Evolutionary conservation across 2,329 filamentous ascomycete species (phyloP).

Genomic region (Mycocentrospora acerina): DNA sequence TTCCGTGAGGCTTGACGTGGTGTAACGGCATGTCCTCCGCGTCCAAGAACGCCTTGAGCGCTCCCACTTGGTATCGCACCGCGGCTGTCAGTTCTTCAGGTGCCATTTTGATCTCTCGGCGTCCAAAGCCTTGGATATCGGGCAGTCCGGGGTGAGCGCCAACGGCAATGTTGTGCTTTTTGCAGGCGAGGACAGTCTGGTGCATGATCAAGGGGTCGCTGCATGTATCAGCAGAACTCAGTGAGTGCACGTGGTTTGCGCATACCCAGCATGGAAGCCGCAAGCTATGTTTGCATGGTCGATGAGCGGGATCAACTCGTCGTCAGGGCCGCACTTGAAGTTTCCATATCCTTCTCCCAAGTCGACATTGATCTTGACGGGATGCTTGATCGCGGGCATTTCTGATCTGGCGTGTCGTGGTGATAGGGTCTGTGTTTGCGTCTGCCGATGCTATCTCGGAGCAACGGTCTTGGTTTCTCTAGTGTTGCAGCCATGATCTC

Average conservation of each 20-base stretch:
- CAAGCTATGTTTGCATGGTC: slow-evolving; percentile 66
- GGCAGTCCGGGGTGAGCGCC: slow-evolving; percentile 66
- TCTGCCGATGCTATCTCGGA: too few relatives aligned
- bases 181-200: slow-evolving; percentile 60
- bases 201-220: slow-evolving; percentile 65
- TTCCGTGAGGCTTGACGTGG: slow-evolving; percentile 65
- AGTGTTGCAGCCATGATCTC: too few relatives aligned
- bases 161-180: slow-evolving; percentile 57
- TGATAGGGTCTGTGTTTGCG: too few relatives aligned
- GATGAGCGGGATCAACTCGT: slow-evolving; percentile 62
- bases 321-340: slow-evolving; percentile 57
- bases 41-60: slow-evolving; percentile 61
- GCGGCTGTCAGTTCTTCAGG: slow-evolving; percentile 60
- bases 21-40: slow-evolving; percentile 58
- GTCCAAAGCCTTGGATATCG: slow-evolving; percentile 66
- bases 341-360: slow-evolving; percentile 57
- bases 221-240: slow-evolving; percentile 8
- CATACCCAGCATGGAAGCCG: slow-evolving; percentile 54
- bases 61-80: slow-evolving; percentile 64
- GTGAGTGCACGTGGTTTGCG: background rate
- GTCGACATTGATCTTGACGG: slow-evolving; percentile 57
- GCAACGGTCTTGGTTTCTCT: too few relatives aligned
- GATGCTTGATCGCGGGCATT: slow-evolving; percentile 54
- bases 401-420: slow-evolving; percentile 6
- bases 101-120: slow-evolving; percentile 61